phyloP scores from a whole-genome alignment of 441 rosid species.

The Gossypium gossypioides region DNA sequence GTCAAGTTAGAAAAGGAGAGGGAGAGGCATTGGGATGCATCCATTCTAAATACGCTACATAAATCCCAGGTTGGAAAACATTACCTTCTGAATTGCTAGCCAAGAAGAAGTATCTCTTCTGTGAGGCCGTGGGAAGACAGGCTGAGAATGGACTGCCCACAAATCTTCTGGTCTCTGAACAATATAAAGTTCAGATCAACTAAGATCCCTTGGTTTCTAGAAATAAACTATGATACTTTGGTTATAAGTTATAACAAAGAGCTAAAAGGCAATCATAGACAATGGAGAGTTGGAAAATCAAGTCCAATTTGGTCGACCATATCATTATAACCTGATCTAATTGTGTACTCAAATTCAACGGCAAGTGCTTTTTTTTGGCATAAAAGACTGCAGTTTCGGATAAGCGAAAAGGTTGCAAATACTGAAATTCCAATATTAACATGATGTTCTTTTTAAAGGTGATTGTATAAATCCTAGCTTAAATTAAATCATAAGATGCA shows the following conservation, averaged over 20 bases:
- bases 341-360: background rate
- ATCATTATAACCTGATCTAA: background rate
- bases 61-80: background rate
- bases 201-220: background rate
- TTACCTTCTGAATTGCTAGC: slow-evolving; percentile 79
- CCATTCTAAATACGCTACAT: background rate
- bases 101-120: slow-evolving; percentile 57
- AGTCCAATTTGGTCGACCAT: background rate
- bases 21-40: background rate
- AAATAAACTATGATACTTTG: background rate
- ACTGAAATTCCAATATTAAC: background rate
- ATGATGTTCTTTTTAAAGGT: background rate
- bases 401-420: background rate
- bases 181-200: slow-evolving; percentile 14
- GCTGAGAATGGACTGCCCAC: slow-evolving; percentile 79
- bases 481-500: background rate
- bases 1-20: slow-evolving; percentile 8
- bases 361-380: background rate
- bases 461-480: background rate
- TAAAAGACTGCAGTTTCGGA: background rate
- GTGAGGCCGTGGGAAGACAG: slow-evolving; percentile 82
- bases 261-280: background rate
- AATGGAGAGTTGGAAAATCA: background rate
- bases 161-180: slow-evolving; percentile 85
- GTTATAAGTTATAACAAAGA: background rate